Base-by-base conservation (phyloP, 2,329 filamentous ascomycete genomes). In the Coleophoma cylindrospora region DNA sequence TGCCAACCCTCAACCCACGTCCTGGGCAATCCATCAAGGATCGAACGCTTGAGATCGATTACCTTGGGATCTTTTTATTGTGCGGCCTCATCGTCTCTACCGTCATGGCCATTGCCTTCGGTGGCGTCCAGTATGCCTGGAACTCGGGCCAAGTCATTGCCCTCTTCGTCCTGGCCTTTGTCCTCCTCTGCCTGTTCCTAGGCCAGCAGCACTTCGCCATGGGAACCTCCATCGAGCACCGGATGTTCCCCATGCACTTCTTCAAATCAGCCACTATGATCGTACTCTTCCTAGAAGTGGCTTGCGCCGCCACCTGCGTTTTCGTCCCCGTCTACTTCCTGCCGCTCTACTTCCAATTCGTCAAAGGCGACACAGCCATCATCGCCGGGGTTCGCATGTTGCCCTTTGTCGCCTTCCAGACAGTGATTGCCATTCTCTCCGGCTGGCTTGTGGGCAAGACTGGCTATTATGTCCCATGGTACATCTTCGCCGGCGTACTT, bases 311-410 rank as follows among this genome's bases (percentile, higher is more conserved):
- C 8, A 27, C 58, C 1, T 57, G 57, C 7, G 50, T 58, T 37
- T 60, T 63, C 41, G 50, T 62, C 19, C 55, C 56, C 2, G 56
- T 61, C 49, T 61, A 61, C 21, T 68, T 72, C 46, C 67, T 75
- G 43, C 71, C 77, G 22, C 75, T 80, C 50, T 72, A 73, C 57
- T 77, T 76, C 47, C 74, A 76, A 46, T 76, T 76, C 50, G 74
- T 77, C 34, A 68, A 73, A 11, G 70, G 69, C 36, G 66, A 77
- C 27, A 67, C 70, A 1, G 73, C 73, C 7, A 72, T 78, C 13
- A 79, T 69, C 49, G 61, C 67, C 11, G 64, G 65, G 37, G 64
- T 71, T 14, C 59, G 68, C 7, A 62, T 69, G 14, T 57, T 71
- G 0, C 67, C 68, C 3, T 57, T 66, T 15, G 64, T 70, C 50